These are phyloP conservation scores for Nicotiana tomentosiformis DNA, from an alignment of 257 asterid genomes.

Conservation along the genomic window DNA sequence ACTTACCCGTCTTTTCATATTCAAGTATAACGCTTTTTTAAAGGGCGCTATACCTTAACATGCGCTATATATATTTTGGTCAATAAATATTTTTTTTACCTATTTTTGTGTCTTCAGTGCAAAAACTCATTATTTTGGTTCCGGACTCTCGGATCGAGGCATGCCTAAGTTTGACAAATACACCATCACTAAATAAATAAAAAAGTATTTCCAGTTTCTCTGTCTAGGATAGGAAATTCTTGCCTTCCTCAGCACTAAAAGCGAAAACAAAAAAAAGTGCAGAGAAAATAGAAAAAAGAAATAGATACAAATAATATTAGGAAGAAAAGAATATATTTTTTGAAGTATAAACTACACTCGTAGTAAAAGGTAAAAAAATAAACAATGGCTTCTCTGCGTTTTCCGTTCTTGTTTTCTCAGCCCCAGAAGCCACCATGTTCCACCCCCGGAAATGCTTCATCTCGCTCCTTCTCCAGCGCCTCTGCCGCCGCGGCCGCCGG, in stretches of 20 bases:
- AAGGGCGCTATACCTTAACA: too few species aligned
- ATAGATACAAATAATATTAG: neutral
- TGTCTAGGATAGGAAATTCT: neutral
- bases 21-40: too few species aligned
- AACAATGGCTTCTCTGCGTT: constrained; percentile 61
- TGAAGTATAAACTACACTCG: neutral
- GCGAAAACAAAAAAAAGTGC: neutral
- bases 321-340: neutral
- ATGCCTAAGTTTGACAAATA: too few species aligned
- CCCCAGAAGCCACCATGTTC: constrained; percentile 45
- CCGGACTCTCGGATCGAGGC: too few species aligned
- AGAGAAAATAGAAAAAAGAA: neutral
- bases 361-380: neutral
- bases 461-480: constrained; percentile 29
- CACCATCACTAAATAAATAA: too few species aligned
- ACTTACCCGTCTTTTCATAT: too few species aligned
- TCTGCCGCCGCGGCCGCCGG: constrained; percentile 32
- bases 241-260: neutral
- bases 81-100: too few species aligned
- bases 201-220: too few species aligned
- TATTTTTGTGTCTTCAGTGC: too few species aligned
- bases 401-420: constrained; percentile 90
- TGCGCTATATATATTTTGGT: too few species aligned
- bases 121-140: too few species aligned
- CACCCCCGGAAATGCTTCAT: constrained; percentile 27